Evolutionary conservation across 1,284 basidiomycete species (phyloP), one percentile per base, ranked within the genome.

Genomic region (Boletus sp.): DNA sequence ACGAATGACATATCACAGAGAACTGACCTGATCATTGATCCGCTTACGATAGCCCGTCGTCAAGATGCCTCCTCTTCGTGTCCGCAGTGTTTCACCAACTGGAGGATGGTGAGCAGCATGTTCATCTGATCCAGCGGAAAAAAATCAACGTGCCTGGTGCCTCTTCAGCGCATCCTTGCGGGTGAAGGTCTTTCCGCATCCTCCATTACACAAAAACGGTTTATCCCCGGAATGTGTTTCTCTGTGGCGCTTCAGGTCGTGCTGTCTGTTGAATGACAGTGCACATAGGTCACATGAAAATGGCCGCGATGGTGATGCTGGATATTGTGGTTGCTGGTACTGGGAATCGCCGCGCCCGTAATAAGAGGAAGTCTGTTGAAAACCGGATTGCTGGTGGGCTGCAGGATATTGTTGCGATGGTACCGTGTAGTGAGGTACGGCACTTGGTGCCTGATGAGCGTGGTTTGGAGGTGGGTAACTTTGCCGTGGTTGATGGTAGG

Each of bases 171-270:
- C 86, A 60, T 89, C 87, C 68, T 88, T 88, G 57, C 86, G 77
- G 41, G 87, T 89, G 62, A 89, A 89, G 2, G 85, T 88, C 72
- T 88, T 89, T 43, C 84, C 84, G 53, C 86, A 89, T 33, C 82
- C 83, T 12, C 87, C 86, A 56, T 87, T 86, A 66, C 87, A 89
- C 26, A 80, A 66, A 68, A 81, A 89, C 10, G 87, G 87, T 62
- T 88, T 87, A 66, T 88, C 86, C 37, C 85, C 85, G 10, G 82
- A 84, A 67, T 88, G 85, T 19, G 85, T 88, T 58, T 89, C 86
- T 55, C 83, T 74, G 68, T 89, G 86, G 34, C 86, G 77, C 65
- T 89, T 89, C 59, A 89, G 65, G 64, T 89, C 86, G 64, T 89
- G 87, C 61, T 87, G 84, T 44, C 86, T 78, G 61, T 86, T 88